Evolutionary conservation across 2,329 filamentous ascomycete species (phyloP).

Genomic region (Bipolaris sorokiniana): DNA sequence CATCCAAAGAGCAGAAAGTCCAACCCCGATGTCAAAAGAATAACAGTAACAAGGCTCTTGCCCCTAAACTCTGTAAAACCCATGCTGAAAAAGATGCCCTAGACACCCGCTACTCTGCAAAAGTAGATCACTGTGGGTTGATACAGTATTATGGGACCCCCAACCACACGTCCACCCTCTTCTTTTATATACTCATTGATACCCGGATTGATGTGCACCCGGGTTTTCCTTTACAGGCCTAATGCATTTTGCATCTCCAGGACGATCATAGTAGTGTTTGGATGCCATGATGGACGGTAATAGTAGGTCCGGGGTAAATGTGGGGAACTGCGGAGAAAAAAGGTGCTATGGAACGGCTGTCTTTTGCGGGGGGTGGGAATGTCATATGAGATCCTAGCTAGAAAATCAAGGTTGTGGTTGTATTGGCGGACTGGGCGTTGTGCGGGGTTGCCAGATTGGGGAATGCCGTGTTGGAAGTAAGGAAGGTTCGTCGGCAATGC

Average conservation of each 20-base stretch:
- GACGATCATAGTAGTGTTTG: neutral
- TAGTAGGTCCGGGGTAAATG: conserved; percentile 16
- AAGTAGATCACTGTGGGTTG: neutral
- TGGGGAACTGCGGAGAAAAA: conserved; percentile 18
- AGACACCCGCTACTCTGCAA: neutral
- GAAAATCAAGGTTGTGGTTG: conserved; percentile 2
- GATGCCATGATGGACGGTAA: neutral
- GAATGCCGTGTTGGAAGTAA: conserved; percentile 8
- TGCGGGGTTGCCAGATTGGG: conserved; percentile 16
- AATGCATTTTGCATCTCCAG: neutral
- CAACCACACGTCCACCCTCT: neutral
- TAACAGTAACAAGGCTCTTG: conserved; percentile 22
- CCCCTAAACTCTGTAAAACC: conserved; percentile 19
- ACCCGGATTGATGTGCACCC: conserved; percentile 4
- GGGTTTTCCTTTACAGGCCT: conserved; percentile 13
- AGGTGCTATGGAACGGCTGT: conserved; percentile 1
- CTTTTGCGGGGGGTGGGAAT: neutral
- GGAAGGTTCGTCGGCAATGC: conserved; percentile 6
- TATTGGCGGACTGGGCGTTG: conserved; percentile 12
- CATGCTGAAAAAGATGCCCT: conserved; percentile 7
- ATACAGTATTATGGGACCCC: too few relatives aligned
- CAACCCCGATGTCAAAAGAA: conserved; percentile 22
- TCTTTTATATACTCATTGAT: conserved; percentile 7
- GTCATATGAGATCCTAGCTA: neutral
- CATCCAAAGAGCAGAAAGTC: conserved; percentile 26